phyloP scores from a whole-genome alignment of 345 rosid genomes.

The Eucalyptus sp. region DNA sequence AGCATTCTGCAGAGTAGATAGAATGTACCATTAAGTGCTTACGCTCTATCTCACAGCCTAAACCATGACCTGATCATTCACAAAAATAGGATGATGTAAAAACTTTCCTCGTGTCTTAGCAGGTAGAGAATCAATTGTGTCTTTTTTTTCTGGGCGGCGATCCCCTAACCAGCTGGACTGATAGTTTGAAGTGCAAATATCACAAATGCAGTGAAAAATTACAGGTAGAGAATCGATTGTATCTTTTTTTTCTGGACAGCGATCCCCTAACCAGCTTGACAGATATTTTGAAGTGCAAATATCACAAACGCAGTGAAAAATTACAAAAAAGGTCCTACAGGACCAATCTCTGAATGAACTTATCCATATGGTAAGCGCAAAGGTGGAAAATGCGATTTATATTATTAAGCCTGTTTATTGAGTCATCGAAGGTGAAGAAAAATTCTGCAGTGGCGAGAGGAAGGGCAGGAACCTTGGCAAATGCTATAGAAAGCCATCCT shows the following conservation, averaged over 20 bases:
- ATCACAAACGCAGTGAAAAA: neutral
- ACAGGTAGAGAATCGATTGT: no score
- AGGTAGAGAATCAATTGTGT: neutral
- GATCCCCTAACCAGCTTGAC: neutral
- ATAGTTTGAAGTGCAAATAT: neutral
- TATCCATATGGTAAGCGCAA: neutral
- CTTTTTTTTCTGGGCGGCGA: neutral
- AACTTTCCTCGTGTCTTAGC: rapidly evolving
- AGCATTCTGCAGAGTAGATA: constrained; percentile 2
- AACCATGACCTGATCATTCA: neutral
- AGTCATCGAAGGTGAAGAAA: neutral
- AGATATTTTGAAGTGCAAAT: neutral
- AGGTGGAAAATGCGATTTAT: neutral
- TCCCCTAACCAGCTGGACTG: neutral
- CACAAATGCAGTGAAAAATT: no score
- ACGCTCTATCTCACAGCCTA: neutral
- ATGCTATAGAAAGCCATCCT: constrained; percentile 47
- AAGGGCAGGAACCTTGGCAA: constrained; percentile 18
- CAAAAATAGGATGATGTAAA: neutral
- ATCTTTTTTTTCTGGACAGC: neutral
- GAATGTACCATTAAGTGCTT: neutral
- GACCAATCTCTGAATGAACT: neutral
- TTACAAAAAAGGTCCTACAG: neutral
- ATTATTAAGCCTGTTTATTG: neutral
- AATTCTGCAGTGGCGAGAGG: neutral